These are phyloP conservation scores for Euphorbia celastroides DNA, from an alignment of 441 rosid species.

Conservation along the genomic window DNA sequence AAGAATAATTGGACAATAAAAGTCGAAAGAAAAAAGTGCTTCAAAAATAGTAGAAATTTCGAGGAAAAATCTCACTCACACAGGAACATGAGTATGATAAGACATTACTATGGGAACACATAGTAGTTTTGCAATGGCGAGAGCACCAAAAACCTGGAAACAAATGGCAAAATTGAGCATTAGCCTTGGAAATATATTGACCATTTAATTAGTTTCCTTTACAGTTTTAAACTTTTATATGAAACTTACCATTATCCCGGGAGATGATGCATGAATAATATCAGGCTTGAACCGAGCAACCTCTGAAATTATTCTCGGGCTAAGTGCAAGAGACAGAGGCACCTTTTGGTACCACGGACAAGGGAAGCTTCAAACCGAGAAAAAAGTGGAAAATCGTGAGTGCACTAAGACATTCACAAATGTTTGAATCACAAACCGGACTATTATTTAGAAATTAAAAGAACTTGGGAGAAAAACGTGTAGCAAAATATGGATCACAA, in stretches of 20 bases:
- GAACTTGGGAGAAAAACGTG: background rate
- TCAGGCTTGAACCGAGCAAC: constrained; percentile 97
- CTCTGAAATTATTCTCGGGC: constrained; percentile 96
- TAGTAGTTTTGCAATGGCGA: constrained; percentile 71
- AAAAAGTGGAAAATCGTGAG: constrained; percentile 13
- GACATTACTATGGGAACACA: constrained; percentile 95
- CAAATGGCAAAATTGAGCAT: constrained; percentile 20
- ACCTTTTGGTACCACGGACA: constrained; percentile 94
- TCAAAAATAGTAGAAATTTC: background rate
- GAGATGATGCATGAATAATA: constrained; percentile 94
- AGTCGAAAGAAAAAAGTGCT: background rate
- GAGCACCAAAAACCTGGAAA: constrained; percentile 90
- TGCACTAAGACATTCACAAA: background rate
- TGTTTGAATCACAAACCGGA: constrained; percentile 7
- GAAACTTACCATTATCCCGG: constrained; percentile 80
- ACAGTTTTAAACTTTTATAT: background rate
- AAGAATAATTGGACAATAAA: background rate
- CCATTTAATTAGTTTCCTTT: background rate
- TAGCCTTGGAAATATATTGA: background rate
- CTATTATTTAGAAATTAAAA: background rate
- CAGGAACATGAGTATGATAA: constrained; percentile 97
- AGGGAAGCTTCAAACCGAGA: constrained; percentile 61
- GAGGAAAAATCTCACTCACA: constrained; percentile 48
- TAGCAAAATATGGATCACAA: background rate
- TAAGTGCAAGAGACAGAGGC: constrained; percentile 92